Evolutionary conservation across 768 basidiomycete genomes (phyloP).

Genomic region (Boletales sp.): DNA sequence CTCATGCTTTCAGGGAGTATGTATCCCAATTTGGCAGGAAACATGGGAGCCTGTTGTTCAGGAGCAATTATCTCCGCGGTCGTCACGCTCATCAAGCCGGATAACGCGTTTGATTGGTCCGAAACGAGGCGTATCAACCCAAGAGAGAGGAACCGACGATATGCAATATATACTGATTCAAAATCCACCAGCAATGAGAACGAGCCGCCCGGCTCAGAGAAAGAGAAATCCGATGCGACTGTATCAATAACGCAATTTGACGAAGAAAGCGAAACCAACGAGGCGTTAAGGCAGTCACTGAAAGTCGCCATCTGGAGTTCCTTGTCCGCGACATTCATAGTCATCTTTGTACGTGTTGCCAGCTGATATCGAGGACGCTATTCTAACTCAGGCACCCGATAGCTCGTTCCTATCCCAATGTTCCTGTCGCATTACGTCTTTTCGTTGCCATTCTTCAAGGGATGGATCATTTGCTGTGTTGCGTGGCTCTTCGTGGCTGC

Average conservation of each 20-base stretch:
- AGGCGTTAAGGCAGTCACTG: slow-evolving; percentile 7
- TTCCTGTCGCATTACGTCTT: slow-evolving; percentile 17
- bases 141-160: slow-evolving; percentile 8
- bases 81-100: slow-evolving; percentile 16
- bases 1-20: slow-evolving; percentile 6
- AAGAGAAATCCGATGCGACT: slow-evolving; percentile 10
- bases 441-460: slow-evolving; percentile 14
- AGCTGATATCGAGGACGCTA: background rate
- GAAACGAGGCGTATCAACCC: slow-evolving; percentile 15
- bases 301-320: slow-evolving; percentile 15
- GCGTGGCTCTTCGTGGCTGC: slow-evolving; percentile 18
- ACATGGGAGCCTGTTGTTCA: slow-evolving; percentile 15
- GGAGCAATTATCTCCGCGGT: slow-evolving; percentile 12
- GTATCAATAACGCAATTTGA: slow-evolving; percentile 1
- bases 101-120: slow-evolving; percentile 17
- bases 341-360: slow-evolving; percentile 9
- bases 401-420: slow-evolving; percentile 18
- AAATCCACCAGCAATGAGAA: slow-evolving; percentile 1
- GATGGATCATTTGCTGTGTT: slow-evolving; percentile 15
- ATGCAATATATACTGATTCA: background rate
- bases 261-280: slow-evolving; percentile 3
- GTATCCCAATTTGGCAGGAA: slow-evolving; percentile 16
- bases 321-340: slow-evolving; percentile 11
- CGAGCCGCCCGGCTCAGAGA: slow-evolving; percentile 3
- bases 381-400: background rate